Evolutionary conservation across 176 grass and related monocot genomes (phyloP).

Genomic region (Oryza glaberrima): DNA sequence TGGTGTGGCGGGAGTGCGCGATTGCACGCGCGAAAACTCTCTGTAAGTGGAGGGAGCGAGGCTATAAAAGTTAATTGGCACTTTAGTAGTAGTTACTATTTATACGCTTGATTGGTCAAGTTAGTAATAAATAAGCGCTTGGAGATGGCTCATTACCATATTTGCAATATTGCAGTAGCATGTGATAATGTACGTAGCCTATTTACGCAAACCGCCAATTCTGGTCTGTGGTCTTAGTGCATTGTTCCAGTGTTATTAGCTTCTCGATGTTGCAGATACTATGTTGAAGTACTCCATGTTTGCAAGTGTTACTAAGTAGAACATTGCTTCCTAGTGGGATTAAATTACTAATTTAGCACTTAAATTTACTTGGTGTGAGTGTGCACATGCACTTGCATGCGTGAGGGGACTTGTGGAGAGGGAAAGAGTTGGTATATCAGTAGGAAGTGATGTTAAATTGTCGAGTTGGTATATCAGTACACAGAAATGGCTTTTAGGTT

Average conservation of each 20-base stretch:
- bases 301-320: not conserved
- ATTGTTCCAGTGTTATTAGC: not conserved
- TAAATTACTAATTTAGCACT: not conserved
- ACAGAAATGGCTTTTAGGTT: not conserved
- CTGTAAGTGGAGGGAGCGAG: not conserved
- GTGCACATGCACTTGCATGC: not conserved
- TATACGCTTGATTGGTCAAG: not conserved
- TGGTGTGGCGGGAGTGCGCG: not conserved
- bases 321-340: not conserved
- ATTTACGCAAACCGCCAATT: not conserved
- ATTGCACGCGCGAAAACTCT: not conserved
- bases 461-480: not conserved
- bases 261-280: not conserved
- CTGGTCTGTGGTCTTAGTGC: not conserved
- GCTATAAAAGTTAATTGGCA: not conserved
- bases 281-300: not conserved
- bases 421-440: not conserved
- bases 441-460: not conserved
- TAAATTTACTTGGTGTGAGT: not conserved
- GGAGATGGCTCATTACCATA: not conserved
- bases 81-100: not conserved
- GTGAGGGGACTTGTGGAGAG: not conserved
- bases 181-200: not conserved
- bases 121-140: not conserved
- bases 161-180: not conserved